Conservation (phyloP, 164 flowering plant genomes). For the Macadamia integrifolia region DNA sequence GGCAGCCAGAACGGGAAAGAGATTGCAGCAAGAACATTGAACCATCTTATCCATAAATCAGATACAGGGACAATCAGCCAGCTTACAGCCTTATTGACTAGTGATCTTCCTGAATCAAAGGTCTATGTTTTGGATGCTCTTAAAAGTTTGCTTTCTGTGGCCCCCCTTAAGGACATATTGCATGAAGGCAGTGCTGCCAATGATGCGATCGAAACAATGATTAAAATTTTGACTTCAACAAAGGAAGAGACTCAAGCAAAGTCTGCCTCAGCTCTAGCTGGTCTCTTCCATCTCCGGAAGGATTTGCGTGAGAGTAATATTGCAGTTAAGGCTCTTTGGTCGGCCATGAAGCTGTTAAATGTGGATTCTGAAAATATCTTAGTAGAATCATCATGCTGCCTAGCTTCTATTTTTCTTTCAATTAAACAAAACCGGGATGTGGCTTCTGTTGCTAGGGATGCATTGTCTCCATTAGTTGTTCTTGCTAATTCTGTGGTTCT, state of each 20-base stretch:
- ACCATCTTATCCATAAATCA: slow-evolving; percentile 91
- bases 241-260: slow-evolving; percentile 93
- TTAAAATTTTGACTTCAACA: slow-evolving; percentile 65
- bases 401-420: slow-evolving; percentile 92
- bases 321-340: slow-evolving; percentile 67
- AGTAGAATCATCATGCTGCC: slow-evolving; percentile 66
- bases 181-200: slow-evolving; percentile 95
- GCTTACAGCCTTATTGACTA: slow-evolving; percentile 79
- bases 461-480: slow-evolving; percentile 49
- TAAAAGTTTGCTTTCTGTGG: slow-evolving; percentile 85
- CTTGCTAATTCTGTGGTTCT: slow-evolving; percentile 70
- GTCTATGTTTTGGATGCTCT: slow-evolving; percentile 89
- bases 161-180: slow-evolving; percentile 61
- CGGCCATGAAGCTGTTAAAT: slow-evolving; percentile 62
- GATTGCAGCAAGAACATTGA: slow-evolving; percentile 89
- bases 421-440: slow-evolving; percentile 74
- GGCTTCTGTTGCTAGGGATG: slow-evolving; percentile 74
- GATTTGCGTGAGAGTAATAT: slow-evolving; percentile 88
- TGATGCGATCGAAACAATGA: slow-evolving; percentile 94
- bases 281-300: slow-evolving; percentile 66
- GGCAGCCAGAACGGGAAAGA: slow-evolving; percentile 90
- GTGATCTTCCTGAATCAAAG: slow-evolving; percentile 96
- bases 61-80: slow-evolving; percentile 98
- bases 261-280: slow-evolving; percentile 84
- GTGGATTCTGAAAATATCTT: slow-evolving; percentile 67